phyloP scores from a whole-genome alignment of 1,284 basidiomycete genomes.

The Gomphus bonarii region DNA sequence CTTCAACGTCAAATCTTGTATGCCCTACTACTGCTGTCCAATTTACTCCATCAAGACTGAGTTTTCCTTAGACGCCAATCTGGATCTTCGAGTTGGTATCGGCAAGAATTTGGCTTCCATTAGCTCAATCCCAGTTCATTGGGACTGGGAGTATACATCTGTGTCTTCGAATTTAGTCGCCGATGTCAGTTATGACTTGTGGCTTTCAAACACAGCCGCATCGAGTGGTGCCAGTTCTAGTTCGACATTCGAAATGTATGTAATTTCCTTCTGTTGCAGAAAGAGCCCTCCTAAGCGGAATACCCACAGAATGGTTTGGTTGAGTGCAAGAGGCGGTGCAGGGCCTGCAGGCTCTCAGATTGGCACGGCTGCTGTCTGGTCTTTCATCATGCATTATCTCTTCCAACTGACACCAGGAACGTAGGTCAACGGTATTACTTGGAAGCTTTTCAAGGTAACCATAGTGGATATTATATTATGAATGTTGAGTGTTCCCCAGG shows the following conservation, averaged over 20 bases:
- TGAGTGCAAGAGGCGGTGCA: conserved; percentile 24
- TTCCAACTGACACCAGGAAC: not conserved
- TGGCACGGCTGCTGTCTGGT: conserved; percentile 18
- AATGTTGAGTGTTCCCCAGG: conserved; percentile 12
- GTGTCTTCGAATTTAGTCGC: conserved; percentile 26
- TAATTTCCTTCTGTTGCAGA: not conserved
- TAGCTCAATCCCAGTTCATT: conserved; percentile 23
- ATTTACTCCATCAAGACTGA: not conserved
- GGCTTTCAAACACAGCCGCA: conserved; percentile 19
- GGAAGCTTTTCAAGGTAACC: conserved; percentile 22
- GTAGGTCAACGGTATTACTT: conserved; percentile 11
- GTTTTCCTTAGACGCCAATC: not conserved
- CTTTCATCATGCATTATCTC: not conserved
- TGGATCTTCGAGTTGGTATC: conserved; percentile 10
- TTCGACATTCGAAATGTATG: conserved; percentile 22
- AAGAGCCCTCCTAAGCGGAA: not conserved
- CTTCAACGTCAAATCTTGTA: not conserved
- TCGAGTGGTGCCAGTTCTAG: conserved; percentile 17
- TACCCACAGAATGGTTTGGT: conserved; percentile 24
- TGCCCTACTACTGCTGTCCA: not conserved
- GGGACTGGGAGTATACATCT: conserved; percentile 25
- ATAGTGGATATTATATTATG: too few species aligned
- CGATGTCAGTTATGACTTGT: conserved; percentile 28
- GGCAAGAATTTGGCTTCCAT: conserved; percentile 24
- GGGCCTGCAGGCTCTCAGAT: conserved; percentile 26